A percentile compares a stretch with the other conserved stretches of the same genome.
phyloP scores from a whole-genome alignment of 768 basidiomycete species.

The Clathrus columnatus region DNA sequence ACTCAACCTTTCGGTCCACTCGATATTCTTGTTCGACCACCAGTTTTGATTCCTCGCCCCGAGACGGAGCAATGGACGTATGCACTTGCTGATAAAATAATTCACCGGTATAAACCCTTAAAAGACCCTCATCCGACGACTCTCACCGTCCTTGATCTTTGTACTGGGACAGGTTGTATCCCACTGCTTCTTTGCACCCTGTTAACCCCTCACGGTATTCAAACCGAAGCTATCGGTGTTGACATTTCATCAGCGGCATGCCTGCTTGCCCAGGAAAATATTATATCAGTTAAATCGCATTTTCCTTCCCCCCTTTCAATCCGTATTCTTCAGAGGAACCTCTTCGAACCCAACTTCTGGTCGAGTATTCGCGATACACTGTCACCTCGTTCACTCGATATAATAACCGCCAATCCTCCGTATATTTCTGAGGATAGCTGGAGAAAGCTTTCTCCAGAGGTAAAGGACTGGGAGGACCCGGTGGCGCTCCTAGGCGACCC shows the following conservation, averaged over 20 bases:
- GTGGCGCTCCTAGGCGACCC: slow-evolving; percentile 74
- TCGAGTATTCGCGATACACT: slow-evolving; percentile 23
- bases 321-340: slow-evolving; percentile 34
- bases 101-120: slow-evolving; percentile 24
- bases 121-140: slow-evolving; percentile 18
- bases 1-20: slow-evolving; percentile 85
- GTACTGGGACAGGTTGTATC: slow-evolving; percentile 90
- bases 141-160: slow-evolving; percentile 68
- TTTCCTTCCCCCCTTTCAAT: slow-evolving; percentile 12
- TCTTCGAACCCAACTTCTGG: slow-evolving; percentile 37
- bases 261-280: slow-evolving; percentile 39
- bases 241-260: slow-evolving; percentile 61
- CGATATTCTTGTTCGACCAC: slow-evolving; percentile 59
- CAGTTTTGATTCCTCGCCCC: slow-evolving; percentile 87
- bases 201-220: slow-evolving; percentile 39
- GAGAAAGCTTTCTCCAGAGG: slow-evolving; percentile 52
- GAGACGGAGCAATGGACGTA: slow-evolving; percentile 86
- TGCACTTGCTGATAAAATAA: slow-evolving; percentile 43
- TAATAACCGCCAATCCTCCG: slow-evolving; percentile 80
- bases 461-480: slow-evolving; percentile 72
- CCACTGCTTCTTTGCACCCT: slow-evolving; percentile 72
- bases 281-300: slow-evolving; percentile 21
- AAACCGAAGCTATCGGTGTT: slow-evolving; percentile 48
- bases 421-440: slow-evolving; percentile 73
- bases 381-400: slow-evolving; percentile 43